Percentiles rank a stretch among this genome's conserved stretches.
phyloP scores from a whole-genome alignment of 2,329 filamentous ascomycete species.

The Sporothrix protearum region DNA sequence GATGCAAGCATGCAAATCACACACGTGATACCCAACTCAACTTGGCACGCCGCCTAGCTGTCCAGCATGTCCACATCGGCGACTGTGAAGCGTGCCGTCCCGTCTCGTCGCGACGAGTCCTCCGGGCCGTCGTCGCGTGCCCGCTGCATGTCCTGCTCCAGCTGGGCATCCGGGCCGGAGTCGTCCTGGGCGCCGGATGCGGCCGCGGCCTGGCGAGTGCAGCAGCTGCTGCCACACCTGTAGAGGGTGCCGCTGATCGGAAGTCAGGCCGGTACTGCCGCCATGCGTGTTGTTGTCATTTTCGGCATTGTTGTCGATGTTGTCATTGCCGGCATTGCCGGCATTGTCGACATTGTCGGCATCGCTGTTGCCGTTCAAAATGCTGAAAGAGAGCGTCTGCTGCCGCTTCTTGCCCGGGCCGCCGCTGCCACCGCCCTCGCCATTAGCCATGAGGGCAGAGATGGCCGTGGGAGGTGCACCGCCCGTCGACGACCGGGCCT shows the following conservation, averaged over 20 bases:
- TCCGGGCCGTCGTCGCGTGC: conserved; percentile 9
- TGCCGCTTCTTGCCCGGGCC: conserved; percentile 23
- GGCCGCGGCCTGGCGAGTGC: conserved; percentile 27
- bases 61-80: conserved; percentile 24
- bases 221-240: conserved; percentile 23
- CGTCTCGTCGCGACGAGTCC: neutral
- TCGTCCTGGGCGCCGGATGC: conserved; percentile 20
- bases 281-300: neutral
- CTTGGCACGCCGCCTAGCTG: neutral
- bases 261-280: neutral
- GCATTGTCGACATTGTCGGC: neutral
- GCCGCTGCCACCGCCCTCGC: neutral
- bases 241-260: neutral
- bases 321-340: no score
- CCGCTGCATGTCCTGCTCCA: conserved; percentile 28
- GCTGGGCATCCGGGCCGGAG: conserved; percentile 27
- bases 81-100: neutral
- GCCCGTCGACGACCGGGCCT: conserved; percentile 18
- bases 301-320: conserved; percentile 16
- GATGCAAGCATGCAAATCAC: neutral
- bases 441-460: conserved; percentile 23
- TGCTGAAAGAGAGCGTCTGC: conserved; percentile 26
- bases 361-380: conserved; percentile 23
- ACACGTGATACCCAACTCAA: neutral
- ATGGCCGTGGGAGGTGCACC: conserved; percentile 25